phyloP scores from a whole-genome alignment of 139 green algal genomes.

The Chlorella sorokiniana region DNA sequence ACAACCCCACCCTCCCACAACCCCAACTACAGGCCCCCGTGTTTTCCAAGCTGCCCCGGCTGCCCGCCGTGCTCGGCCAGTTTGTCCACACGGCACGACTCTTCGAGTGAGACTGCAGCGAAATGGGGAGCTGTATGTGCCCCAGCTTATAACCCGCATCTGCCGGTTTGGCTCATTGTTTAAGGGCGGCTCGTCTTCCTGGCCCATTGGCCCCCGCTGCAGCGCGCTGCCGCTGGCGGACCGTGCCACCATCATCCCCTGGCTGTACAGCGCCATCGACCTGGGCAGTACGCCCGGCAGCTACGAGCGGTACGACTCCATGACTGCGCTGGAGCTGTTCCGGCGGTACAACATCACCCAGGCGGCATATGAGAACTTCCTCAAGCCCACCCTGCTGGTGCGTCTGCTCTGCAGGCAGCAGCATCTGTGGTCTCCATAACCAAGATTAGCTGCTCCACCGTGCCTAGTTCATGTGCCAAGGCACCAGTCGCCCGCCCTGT shows the following conservation, averaged over 20 bases:
- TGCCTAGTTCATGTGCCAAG: neutral
- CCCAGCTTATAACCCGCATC: neutral
- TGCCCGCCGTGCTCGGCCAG: conserved; percentile 86
- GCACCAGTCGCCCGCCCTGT: no score
- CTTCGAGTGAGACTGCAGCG: conserved; percentile 55
- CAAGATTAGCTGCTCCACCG: neutral
- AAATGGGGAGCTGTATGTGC: neutral
- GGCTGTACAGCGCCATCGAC: conserved; percentile 78
- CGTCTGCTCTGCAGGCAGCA: neutral
- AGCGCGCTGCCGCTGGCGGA: conserved; percentile 39
- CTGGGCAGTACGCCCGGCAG: conserved; percentile 61
- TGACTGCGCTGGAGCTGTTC: conserved; percentile 86
- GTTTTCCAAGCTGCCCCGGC: conserved; percentile 70
- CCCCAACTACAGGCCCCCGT: conserved; percentile 76
- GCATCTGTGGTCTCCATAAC: no score
- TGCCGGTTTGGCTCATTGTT: neutral
- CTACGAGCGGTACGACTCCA: conserved; percentile 73
- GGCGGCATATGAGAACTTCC: conserved; percentile 77
- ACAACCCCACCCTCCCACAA: no score
- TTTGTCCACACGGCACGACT: conserved; percentile 79
- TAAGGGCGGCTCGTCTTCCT: neutral
- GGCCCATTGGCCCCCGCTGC: neutral
- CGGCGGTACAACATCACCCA: conserved; percentile 56
- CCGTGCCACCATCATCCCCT: conserved; percentile 78
- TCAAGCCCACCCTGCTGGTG: conserved; percentile 81